These are phyloP conservation scores for Neostapfia colusana DNA, from an alignment of 176 grass and related monocot species.

Conservation along the genomic window DNA sequence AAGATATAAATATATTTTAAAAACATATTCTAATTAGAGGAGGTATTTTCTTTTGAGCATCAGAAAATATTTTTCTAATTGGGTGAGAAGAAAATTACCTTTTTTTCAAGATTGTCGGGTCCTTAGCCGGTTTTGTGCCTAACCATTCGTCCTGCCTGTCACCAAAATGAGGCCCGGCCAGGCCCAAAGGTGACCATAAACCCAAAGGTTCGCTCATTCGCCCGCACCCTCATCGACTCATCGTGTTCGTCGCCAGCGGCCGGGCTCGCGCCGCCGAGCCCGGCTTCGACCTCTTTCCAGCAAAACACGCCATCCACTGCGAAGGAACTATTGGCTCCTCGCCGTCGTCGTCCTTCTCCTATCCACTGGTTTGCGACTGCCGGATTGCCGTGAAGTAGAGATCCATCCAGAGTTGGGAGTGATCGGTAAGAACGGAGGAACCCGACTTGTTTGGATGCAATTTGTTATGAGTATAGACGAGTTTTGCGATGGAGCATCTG, in stretches of 20 bases:
- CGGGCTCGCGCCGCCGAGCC: neutral
- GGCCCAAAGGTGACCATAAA: neutral
- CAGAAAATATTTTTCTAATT: neutral
- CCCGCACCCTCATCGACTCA: too few species aligned
- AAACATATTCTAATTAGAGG: too few species aligned
- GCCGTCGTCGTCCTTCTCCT: neutral
- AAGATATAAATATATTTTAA: too few species aligned
- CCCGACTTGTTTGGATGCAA: neutral
- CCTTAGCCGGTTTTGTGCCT: neutral
- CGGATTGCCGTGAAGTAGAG: neutral
- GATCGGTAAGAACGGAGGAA: slow-evolving; percentile 9
- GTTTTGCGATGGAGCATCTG: neutral
- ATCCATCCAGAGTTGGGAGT: neutral
- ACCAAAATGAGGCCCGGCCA: neutral
- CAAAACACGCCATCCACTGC: neutral
- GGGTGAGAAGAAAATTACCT: neutral
- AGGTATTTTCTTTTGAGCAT: too few species aligned
- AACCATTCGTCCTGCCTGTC: neutral
- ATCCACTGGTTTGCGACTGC: neutral
- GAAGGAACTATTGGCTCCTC: neutral
- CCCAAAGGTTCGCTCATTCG: neutral
- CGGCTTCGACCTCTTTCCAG: neutral
- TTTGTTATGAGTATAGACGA: neutral
- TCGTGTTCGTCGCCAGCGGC: neutral
- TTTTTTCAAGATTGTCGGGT: neutral